Percentiles rank a stretch among this genome's conserved stretches.
phyloP scores from a whole-genome alignment of 192 early-diverging fungal genomes.

The Entophlyctis helioformis region DNA sequence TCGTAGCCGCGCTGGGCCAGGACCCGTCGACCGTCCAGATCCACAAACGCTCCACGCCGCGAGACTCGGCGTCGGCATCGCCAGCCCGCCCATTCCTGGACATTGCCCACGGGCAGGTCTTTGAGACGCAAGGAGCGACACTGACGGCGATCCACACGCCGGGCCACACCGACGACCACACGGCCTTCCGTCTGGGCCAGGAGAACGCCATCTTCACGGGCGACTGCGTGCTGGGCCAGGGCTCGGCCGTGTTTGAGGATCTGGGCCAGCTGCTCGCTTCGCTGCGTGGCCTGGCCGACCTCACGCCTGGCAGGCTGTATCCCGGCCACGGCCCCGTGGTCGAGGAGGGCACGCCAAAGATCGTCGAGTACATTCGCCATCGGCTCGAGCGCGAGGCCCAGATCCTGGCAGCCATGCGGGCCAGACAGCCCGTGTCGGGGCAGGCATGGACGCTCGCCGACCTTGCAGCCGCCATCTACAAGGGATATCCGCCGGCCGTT shows the following conservation, averaged over 20 bases:
- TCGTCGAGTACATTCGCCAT: conserved; percentile 69
- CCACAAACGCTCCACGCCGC: background rate
- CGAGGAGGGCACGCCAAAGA: conserved; percentile 43
- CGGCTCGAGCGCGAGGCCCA: conserved; percentile 60
- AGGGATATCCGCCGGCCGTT: background rate
- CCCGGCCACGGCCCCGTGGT: conserved; percentile 75
- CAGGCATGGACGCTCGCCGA: background rate
- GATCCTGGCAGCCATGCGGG: no score
- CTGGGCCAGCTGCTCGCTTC: conserved; percentile 57
- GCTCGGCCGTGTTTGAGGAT: conserved; percentile 67
- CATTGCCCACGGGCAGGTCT: conserved; percentile 46
- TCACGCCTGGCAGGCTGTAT: conserved; percentile 34
- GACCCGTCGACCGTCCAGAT: no score
- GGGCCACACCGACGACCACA: conserved; percentile 74
- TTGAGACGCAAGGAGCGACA: conserved; percentile 40
- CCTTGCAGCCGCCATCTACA: background rate
- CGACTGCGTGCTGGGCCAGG: conserved; percentile 76
- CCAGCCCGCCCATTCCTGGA: conserved; percentile 11
- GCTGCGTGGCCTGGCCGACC: conserved; percentile 32
- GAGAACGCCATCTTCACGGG: conserved; percentile 63
- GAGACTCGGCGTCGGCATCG: background rate
- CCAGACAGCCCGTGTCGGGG: no score
- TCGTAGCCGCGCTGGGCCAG: background rate
- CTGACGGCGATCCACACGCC: conserved; percentile 49
- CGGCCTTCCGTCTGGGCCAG: conserved; percentile 53